Base-by-base conservation (phyloP, 208 protist genomes). In the Crithidia fasciculata region DNA sequence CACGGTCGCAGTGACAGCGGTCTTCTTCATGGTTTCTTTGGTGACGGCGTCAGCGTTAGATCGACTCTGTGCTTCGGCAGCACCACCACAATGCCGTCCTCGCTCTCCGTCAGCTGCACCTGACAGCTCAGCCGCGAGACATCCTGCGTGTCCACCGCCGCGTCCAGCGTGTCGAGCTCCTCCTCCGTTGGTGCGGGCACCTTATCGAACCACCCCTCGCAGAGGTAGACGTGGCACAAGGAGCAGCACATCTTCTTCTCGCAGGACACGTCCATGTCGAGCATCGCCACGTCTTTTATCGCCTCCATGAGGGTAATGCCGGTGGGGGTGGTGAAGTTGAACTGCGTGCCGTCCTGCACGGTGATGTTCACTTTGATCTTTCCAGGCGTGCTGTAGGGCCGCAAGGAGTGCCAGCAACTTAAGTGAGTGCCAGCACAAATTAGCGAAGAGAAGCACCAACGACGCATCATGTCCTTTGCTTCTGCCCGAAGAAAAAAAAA, bases 211-310 rank as follows among this genome's bases (percentile, higher is more conserved):
- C 83, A 80, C 60, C 86, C 81, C 58, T 81, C 70, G 40, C 93
- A 78, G 16, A 99, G 43, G 47, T 97, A 89, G 15, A 98, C 92
- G 61, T 98, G 97, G 71, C 98, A 99, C n/a, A 97, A 98, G 36
- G 88, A 96, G 74, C 98, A 99, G 61, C 93, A 89, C 41, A 93
- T 84, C 41, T 85, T 94, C 18, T 85, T 87, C 13, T 98, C 87
- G 64, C 96, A 98, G 16, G 95, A 91, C 13, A 88, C 96, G 59
- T 98, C 67, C 78, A 83, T 76, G 62, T 83, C 72, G 3, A 72
- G 61, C 19, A 86, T 81, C 66, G 93, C 89, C 12, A 82, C 73
- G 9, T 87, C 85, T n/a, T 97, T 93, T 44, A 97, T 88, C 10
- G 89, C 76, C 37, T 97, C 87, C 80, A 99, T 95, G 10, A 98